These are phyloP conservation scores for Ogataea populi-albae DNA, from an alignment of 805 yeast species.

Conservation along the genomic window DNA sequence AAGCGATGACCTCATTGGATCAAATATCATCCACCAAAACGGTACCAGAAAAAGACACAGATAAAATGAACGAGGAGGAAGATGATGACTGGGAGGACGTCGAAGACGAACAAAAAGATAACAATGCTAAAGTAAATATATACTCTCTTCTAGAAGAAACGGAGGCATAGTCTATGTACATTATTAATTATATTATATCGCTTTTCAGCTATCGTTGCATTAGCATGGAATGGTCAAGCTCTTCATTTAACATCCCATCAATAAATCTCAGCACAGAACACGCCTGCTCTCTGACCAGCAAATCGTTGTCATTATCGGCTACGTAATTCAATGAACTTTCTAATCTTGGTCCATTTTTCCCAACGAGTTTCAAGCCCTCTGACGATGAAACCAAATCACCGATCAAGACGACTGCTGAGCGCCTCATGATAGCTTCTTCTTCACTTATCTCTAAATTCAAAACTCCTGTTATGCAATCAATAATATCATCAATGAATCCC, in stretches of 20 bases:
- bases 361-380: conserved; percentile 50
- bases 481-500: conserved; percentile 47
- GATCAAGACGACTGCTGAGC: conserved; percentile 71
- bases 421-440: conserved; percentile 57
- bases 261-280: conserved; percentile 33
- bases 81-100: conserved; percentile 23
- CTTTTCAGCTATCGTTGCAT: conserved; percentile 3
- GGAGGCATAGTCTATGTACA: conserved; percentile 16
- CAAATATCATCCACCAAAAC: conserved; percentile 9
- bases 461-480: conserved; percentile 79
- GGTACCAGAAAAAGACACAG: conserved; percentile 7
- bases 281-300: conserved; percentile 60
- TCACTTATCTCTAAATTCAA: conserved; percentile 51
- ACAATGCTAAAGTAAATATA: conserved; percentile 20
- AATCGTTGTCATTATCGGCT: conserved; percentile 49
- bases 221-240: conserved; percentile 10
- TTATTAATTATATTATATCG: background rate
- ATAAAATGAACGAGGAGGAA: conserved; percentile 15
- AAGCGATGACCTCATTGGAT: conserved; percentile 34
- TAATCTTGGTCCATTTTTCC: conserved; percentile 43
- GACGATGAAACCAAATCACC: conserved; percentile 52
- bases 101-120: conserved; percentile 19
- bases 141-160: conserved; percentile 28
- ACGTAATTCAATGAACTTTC: conserved; percentile 43
- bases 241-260: conserved; percentile 24